phyloP scores from a whole-genome alignment of 768 basidiomycete species.

The Ramaria sp. region DNA sequence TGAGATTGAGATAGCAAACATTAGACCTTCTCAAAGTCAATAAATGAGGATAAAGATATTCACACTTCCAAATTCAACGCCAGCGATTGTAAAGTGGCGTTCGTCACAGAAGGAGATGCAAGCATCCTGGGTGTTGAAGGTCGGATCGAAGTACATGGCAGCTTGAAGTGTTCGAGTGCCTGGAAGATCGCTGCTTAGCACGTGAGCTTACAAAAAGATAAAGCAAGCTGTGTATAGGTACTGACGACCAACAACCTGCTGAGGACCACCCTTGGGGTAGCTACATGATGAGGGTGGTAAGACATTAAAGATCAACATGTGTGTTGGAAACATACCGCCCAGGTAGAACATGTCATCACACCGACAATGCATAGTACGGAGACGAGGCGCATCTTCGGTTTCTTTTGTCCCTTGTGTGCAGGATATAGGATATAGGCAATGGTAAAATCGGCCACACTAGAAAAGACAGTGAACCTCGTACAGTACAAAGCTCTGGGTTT shows the following conservation, averaged over 20 bases:
- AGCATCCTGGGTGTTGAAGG: conserved; percentile 50
- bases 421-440: too few species aligned
- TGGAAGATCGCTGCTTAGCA: conserved; percentile 39
- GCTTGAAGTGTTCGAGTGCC: conserved; percentile 46
- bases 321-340: too few species aligned
- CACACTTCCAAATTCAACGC: conserved; percentile 44
- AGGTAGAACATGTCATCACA: too few species aligned
- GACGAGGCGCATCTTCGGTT: too few species aligned
- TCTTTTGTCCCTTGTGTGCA: too few species aligned
- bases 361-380: too few species aligned
- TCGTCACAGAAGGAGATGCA: conserved; percentile 36
- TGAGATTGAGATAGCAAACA: conserved; percentile 11
- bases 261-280: neutral
- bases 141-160: conserved; percentile 32
- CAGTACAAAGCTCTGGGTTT: too few species aligned
- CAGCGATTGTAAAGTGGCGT: conserved; percentile 25
- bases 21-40: too few species aligned
- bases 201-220: neutral
- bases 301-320: too few species aligned
- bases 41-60: too few species aligned
- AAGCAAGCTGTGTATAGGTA: neutral
- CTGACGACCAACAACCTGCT: conserved; percentile 1
- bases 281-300: neutral
- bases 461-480: too few species aligned
- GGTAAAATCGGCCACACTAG: too few species aligned